Evolutionary conservation across 2,329 filamentous ascomycete species (phyloP).

Genomic region (Xylariaceae sp.): DNA sequence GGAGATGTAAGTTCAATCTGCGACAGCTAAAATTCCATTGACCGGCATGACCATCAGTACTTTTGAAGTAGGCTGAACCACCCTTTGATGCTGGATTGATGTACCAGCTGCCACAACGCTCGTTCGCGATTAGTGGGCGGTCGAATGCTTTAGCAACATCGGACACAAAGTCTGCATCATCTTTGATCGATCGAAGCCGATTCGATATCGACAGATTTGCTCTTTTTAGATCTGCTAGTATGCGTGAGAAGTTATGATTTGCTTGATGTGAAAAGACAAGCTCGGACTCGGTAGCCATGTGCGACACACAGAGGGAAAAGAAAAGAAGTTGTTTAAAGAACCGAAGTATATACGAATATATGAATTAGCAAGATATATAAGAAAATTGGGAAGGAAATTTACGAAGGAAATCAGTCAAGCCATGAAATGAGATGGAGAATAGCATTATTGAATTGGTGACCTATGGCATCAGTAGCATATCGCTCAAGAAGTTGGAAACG

Average conservation of each 20-base stretch:
- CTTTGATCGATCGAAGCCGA: slow-evolving; percentile 72
- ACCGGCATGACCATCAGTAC: slow-evolving; percentile 87
- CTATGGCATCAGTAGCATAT: no score
- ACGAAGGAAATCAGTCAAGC: no score
- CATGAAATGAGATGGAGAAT: no score
- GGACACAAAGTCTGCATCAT: slow-evolving; percentile 72
- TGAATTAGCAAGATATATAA: no score
- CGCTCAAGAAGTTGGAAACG: no score
- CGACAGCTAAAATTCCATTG: slow-evolving; percentile 88
- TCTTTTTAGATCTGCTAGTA: slow-evolving; percentile 68
- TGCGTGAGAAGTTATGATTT: slow-evolving; percentile 64
- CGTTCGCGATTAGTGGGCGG: slow-evolving; percentile 82
- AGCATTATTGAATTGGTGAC: no score
- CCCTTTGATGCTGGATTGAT: slow-evolving; percentile 61
- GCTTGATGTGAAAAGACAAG: slow-evolving; percentile 49
- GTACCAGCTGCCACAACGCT: slow-evolving; percentile 96
- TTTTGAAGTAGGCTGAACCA: slow-evolving; percentile 91
- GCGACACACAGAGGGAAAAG: no score
- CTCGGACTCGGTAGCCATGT: slow-evolving; percentile 35
- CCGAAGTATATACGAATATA: no score
- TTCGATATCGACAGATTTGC: slow-evolving; percentile 76
- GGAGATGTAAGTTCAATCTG: slow-evolving; percentile 77
- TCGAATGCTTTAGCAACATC: slow-evolving; percentile 51
- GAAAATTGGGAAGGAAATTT: no score
- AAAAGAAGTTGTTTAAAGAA: no score